Evolutionary conservation across 2,329 filamentous ascomycete species (phyloP).

Genomic region (Monosporascus sp.): DNA sequence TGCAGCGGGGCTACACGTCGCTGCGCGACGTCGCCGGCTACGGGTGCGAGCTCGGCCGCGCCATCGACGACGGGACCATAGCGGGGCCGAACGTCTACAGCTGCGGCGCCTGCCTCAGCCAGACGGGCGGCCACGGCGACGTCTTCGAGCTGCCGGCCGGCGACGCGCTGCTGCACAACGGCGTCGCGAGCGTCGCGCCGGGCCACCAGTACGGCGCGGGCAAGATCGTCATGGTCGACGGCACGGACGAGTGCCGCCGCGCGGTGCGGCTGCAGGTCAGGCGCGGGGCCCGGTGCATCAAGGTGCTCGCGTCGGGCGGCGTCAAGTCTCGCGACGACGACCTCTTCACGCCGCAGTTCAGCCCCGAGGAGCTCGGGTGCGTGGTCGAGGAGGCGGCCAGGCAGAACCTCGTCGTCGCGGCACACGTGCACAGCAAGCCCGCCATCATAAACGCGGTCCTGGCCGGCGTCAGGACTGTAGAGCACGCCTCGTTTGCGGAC

Average conservation of each 20-base stretch:
- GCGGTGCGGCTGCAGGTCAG: slow-evolving; percentile 35
- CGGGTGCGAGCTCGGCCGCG: slow-evolving; percentile 26
- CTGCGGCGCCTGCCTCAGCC: slow-evolving; percentile 27
- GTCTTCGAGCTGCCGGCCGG: slow-evolving; percentile 28
- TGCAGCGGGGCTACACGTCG: slow-evolving; percentile 33
- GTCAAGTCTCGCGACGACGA: slow-evolving; percentile 35
- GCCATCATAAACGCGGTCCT: slow-evolving; percentile 33
- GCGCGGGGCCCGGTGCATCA: slow-evolving; percentile 34
- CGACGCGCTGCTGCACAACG: slow-evolving; percentile 28
- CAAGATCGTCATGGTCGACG: slow-evolving; percentile 28
- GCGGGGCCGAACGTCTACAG: slow-evolving; percentile 29
- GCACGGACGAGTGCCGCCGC: slow-evolving; percentile 34
- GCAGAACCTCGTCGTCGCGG: slow-evolving; percentile 31
- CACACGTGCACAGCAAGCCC: slow-evolving; percentile 35
- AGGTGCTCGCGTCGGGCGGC: slow-evolving; percentile 34
- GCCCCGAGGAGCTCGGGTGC: slow-evolving; percentile 30
- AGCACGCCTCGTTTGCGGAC: slow-evolving; percentile 36
- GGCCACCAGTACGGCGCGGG: slow-evolving; percentile 26
- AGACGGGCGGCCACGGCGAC: slow-evolving; percentile 31
- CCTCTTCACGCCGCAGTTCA: slow-evolving; percentile 33
- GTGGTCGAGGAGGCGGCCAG: slow-evolving; percentile 33
- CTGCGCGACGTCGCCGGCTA: slow-evolving; percentile 28
- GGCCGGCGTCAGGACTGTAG: slow-evolving; percentile 32
- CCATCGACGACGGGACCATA: slow-evolving; percentile 26
- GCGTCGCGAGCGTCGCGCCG: slow-evolving; percentile 23